These are phyloP conservation scores for Adenanthera pavonina DNA, from an alignment of 306 rosid species.

Conservation along the genomic window DNA sequence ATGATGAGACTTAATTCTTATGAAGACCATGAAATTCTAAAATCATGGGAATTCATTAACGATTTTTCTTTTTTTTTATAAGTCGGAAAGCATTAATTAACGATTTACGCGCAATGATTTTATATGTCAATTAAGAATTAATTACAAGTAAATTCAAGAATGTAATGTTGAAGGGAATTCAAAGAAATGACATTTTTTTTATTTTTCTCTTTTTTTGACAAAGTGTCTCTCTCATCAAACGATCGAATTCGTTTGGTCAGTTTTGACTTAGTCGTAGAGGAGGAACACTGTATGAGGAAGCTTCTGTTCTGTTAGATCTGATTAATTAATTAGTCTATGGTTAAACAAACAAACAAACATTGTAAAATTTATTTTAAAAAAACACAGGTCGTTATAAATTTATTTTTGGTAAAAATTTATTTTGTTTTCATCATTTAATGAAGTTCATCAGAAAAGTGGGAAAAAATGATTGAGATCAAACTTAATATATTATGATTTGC, in stretches of 20 bases:
- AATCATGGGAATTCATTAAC: background rate
- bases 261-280: constrained; percentile 13
- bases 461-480: background rate
- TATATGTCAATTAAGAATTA: background rate
- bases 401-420: background rate
- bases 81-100: no score
- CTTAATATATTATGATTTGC: background rate
- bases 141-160: background rate
- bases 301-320: background rate
- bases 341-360: constrained; percentile 4
- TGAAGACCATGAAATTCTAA: background rate
- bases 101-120: no score
- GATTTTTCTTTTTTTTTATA: no score
- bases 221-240: background rate
- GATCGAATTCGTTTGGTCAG: background rate
- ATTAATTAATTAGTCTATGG: constrained; percentile 23
- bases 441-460: background rate
- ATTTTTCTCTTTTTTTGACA: no score
- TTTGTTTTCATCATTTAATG: background rate
- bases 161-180: background rate
- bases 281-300: constrained; percentile 21
- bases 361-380: background rate
- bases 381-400: background rate
- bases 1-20: background rate
- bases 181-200: background rate